Base-by-base conservation (phyloP, 345 rosid species). In the Populus tremula region DNA sequence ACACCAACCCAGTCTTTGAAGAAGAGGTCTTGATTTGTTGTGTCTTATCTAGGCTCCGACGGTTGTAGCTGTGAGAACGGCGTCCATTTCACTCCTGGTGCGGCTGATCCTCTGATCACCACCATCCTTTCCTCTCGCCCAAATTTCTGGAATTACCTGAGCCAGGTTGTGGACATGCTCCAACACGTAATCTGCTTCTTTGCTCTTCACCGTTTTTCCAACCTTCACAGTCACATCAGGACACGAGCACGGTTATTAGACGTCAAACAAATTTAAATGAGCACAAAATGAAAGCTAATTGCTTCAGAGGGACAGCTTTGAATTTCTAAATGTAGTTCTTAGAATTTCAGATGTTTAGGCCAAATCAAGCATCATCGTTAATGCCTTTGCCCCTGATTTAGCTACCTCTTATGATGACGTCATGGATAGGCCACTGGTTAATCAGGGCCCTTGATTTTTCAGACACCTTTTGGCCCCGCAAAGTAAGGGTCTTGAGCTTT, bases 101-200 rank as follows among this genome's bases (percentile, higher is more conserved):
- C 87, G 71, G 65, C 77, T 75, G 77, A 88, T 87, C 72, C 84
- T 85, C 59, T 54, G 78, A 76, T 84, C 86, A 3, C 79, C 83
- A 21, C 71, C 85, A 16, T 82, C 88, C 0, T 78, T 53, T 29
- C 69, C 75, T 47, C 61, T 72, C 25, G 39, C 69, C 98, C 96
- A 91, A 10, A 92, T 89, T 73, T 90, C 94, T 13, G 98, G 97
- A 39, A 94, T 86, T 18, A 77, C 88, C 47, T 89, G 82, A 2
- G 87, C 79, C 47, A 94, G 80, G 31, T 86, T 84, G 17, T 71
- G 61, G 1, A 92, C 80, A 2, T 16, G 72, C 74, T 90, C 95
- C 69, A 94, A 8, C 16, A 78, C 90, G 59, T 89, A 92, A 80
- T 94, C 98, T 0, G 97, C 88, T 10, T 87, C 98, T 73, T 86